Evolutionary conservation across 805 yeast species (phyloP).

Genomic region (Maudiozyma barnettii): DNA sequence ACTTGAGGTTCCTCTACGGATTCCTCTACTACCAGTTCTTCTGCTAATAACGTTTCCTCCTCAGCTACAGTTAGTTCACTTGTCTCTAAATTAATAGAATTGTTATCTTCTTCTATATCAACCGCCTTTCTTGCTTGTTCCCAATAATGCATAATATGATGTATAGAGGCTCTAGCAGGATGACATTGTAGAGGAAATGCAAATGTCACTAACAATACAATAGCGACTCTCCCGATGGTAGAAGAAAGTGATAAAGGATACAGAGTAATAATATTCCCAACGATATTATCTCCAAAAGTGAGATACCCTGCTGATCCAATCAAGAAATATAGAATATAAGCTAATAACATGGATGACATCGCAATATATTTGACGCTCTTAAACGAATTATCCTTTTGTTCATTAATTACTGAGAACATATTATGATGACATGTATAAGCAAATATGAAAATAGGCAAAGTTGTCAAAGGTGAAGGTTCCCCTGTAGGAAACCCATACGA

Average conservation of each 20-base stretch:
- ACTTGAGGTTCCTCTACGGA: conserved; percentile 8
- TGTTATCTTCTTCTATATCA: not conserved
- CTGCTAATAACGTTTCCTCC: conserved; percentile 2
- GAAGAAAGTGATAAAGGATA: conserved; percentile 59
- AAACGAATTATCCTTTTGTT: conserved; percentile 50
- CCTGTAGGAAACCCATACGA: conserved; percentile 39
- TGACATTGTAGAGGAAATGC: conserved; percentile 89
- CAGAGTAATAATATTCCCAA: conserved; percentile 72
- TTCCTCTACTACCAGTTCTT: conserved; percentile 16
- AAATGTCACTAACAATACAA: conserved; percentile 67
- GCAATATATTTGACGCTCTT: conserved; percentile 40
- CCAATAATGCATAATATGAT: conserved; percentile 55
- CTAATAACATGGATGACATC: conserved; percentile 44
- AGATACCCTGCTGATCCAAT: conserved; percentile 81
- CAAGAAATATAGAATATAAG: conserved; percentile 51
- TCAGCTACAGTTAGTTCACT: not conserved
- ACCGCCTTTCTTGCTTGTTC: conserved; percentile 1
- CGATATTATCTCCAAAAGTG: conserved; percentile 74
- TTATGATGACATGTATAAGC: conserved; percentile 96
- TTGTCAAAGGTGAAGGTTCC: conserved; percentile 44
- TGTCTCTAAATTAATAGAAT: not conserved
- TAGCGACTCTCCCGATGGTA: conserved; percentile 70
- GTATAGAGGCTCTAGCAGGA: conserved; percentile 77
- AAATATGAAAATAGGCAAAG: conserved; percentile 87
- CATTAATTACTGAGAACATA: conserved; percentile 83